A percentile compares a stretch with the other conserved stretches of the same genome.
Evolutionary conservation across 257 asterid species (phyloP).

Genomic region (Solanum habrochaites): DNA sequence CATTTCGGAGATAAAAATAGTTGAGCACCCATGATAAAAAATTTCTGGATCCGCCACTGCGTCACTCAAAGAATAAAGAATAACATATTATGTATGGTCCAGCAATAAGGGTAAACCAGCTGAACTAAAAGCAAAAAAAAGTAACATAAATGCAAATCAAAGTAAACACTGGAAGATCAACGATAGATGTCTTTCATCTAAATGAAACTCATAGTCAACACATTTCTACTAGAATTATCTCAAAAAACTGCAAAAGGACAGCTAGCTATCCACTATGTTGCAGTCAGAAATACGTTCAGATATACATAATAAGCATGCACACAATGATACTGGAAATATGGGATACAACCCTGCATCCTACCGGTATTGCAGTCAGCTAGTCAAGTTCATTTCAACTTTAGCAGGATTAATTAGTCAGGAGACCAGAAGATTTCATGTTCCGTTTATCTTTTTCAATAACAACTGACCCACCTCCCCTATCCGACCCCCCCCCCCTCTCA

Average conservation of each 20-base stretch:
- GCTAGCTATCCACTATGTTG: not conserved
- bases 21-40: too few species aligned
- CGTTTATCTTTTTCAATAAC: not conserved
- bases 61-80: not conserved
- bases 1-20: too few species aligned
- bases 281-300: not conserved
- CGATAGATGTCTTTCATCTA: not conserved
- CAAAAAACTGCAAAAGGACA: not conserved
- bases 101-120: not conserved
- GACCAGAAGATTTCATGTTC: not conserved
- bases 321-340: not conserved
- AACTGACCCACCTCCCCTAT: not conserved
- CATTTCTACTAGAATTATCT: not conserved
- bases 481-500: too few species aligned
- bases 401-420: not conserved
- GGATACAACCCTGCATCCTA: not conserved
- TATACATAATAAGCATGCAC: not conserved
- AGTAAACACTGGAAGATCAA: not conserved
- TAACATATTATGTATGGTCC: not conserved
- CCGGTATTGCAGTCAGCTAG: not conserved
- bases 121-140: not conserved
- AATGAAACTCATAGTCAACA: not conserved
- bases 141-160: not conserved
- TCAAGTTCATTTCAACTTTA: not conserved
- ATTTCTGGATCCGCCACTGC: too few species aligned